Evolutionary conservation across 768 basidiomycete genomes (phyloP).

Genomic region (Lyophyllum shimeji): DNA sequence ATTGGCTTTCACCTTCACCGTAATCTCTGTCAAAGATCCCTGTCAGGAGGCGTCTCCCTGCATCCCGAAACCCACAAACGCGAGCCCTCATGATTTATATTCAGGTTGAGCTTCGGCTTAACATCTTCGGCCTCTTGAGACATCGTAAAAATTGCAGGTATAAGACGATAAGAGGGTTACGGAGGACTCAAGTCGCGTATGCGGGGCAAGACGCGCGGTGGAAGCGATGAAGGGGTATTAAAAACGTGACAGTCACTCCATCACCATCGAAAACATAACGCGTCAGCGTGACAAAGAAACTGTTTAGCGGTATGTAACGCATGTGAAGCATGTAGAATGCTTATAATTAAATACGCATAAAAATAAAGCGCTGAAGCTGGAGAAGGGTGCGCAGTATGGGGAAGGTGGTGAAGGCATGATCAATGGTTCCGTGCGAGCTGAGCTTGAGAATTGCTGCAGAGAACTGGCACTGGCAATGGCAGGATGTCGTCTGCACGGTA

Average conservation of each 20-base stretch:
- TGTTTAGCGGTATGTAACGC: too few species aligned
- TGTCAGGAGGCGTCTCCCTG: not conserved
- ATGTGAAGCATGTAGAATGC: too few species aligned
- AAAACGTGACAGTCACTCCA: slow-evolving; percentile 12
- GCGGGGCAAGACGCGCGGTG: slow-evolving; percentile 4
- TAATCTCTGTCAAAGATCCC: slow-evolving; percentile 45
- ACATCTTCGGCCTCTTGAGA: slow-evolving; percentile 56
- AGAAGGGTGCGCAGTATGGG: too few species aligned
- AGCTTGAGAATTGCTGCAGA: too few species aligned
- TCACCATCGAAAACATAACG: not conserved
- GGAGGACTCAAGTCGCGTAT: not conserved
- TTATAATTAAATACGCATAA: too few species aligned
- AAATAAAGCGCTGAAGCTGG: too few species aligned
- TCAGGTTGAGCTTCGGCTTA: slow-evolving; percentile 71
- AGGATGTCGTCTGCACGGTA: too few species aligned
- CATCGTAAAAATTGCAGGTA: slow-evolving; percentile 25
- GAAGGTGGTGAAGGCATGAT: too few species aligned
- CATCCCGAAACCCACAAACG: slow-evolving; percentile 31
- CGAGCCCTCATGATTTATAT: slow-evolving; percentile 52
- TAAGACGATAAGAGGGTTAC: not conserved
- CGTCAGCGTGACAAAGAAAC: slow-evolving; percentile 1
- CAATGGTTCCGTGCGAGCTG: too few species aligned
- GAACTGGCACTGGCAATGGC: too few species aligned
- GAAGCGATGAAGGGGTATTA: not conserved
- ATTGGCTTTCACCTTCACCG: slow-evolving; percentile 63